Conservation (phyloP, 1,284 basidiomycete genomes). For the Tilletiopsis washingtonensis region DNA sequence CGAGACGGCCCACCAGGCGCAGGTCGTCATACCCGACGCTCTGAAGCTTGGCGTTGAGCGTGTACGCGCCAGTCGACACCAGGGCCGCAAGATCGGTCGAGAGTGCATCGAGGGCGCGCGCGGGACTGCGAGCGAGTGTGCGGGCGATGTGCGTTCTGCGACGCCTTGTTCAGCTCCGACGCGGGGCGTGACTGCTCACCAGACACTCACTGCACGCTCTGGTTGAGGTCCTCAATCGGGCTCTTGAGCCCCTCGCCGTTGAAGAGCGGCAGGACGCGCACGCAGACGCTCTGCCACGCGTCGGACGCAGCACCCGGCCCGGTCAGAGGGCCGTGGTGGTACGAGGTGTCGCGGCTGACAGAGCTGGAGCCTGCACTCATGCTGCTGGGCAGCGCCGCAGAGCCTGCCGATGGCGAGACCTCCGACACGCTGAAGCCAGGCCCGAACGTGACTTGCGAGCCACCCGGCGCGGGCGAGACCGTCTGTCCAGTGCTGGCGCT, state of each 20-base stretch:
- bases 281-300: conserved; percentile 68
- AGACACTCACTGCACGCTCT: conserved; percentile 50
- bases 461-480: background rate
- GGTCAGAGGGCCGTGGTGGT: conserved; percentile 1
- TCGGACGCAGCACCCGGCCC: conserved; percentile 16
- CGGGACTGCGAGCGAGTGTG: conserved; percentile 47
- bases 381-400: too few species aligned
- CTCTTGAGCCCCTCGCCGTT: conserved; percentile 81
- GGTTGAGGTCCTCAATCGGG: conserved; percentile 84
- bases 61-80: conserved; percentile 79
- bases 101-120: conserved; percentile 54
- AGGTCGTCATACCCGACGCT: conserved; percentile 56
- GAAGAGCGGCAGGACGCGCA: conserved; percentile 79
- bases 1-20: conserved; percentile 65
- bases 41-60: conserved; percentile 73
- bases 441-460: too few species aligned
- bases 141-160: conserved; percentile 59
- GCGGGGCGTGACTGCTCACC: too few species aligned
- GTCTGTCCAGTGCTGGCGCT: background rate
- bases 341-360: too few species aligned
- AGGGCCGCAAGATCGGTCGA: conserved; percentile 74
- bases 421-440: too few species aligned
- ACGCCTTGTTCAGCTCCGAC: too few species aligned
- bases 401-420: background rate
- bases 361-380: too few species aligned